Base-by-base conservation (phyloP, 805 yeast species). In the Komagataella pastoris region DNA sequence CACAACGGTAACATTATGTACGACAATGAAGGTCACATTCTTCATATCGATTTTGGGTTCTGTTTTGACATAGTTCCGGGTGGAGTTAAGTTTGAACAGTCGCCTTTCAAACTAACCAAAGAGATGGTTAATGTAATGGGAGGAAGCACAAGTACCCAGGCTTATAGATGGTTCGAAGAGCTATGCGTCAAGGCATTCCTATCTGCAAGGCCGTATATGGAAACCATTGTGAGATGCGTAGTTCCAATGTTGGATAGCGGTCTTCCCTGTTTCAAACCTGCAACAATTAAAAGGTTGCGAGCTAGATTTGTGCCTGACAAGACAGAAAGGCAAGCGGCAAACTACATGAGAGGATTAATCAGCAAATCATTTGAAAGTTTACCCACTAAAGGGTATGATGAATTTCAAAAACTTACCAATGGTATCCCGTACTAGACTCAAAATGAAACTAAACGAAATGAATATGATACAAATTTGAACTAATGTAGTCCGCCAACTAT, bases 21-120 rank as follows among this genome's bases (percentile, higher is more conserved):
- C 62, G 99, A 93, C 63, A 88, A 83, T 54, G 85, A 87, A 60
- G 99, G 99, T 4, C 97, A 93, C 64, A 80, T 95, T 55, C 71
- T 95, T 55, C 99, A 93, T 67, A 88, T 95, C 66, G 99, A 93
- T 69, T 93, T 93, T 70, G 99, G 99, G 3, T 93, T 93, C 75
- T 90, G 97, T 61, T 95, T 93, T 65, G 99, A 93, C 69, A 93
- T 93, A 65, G 97, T 88, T 40, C 99, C 99, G 7, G 99, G 99
- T 57, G 99, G 99, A 43, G 97, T 93, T 49, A 88, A 83, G 61
- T 95, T 93, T 64, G 99, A 93, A 61, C 96, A 88, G n/a, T 96
- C 96, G 1, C 98, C 99, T 10, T 93, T 93, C 74, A 93, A 93
- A 64, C 76, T 93, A 57, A 93, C 99, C 3, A 86, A 84, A 59